Evolutionary conservation across 306 rosid genomes (phyloP), one percentile per base, ranked within the genome.

Genomic region (Vicia faba): DNA sequence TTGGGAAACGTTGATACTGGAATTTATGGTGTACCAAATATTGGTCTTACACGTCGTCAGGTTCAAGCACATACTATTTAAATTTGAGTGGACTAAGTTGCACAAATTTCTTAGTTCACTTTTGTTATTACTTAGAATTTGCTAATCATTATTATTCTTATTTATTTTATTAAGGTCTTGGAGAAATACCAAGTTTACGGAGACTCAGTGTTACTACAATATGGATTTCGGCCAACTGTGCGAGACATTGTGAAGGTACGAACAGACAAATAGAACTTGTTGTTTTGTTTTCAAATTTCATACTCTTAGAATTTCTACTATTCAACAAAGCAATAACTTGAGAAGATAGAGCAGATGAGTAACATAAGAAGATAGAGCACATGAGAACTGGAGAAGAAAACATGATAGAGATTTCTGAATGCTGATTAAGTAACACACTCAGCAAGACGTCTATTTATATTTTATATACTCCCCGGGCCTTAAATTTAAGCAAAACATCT

Each of bases 231-330:
- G 59, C 99, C 99, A 64, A 75, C 73, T 31, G 75, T 93, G 36
- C 87, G 98, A 64, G 97, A 93, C 28, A 81, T 93, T 58, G 83
- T 81, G 73, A 93, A 84, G 98, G 96, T 93, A 67, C 20, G 88
- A 35, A 48, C 44, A 15, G 16, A 53, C 54, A 31, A 44, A 38
- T 7, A 72, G 61, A 61, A 45, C 25, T 39, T 64, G 55, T 56
- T 59, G 11, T 58, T 64, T 71, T 3, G 58, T 66, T 59, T 70
- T 18, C 64, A 53, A 46, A 35, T 49, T 49, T 54, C 36, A 25
- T 64, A 2, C 23, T 64, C 33, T 12, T 57, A 56, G 23, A 57
- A 31, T 45, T 48, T 65, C 26, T 65, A 10, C 25, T 15, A 58
- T 39, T 64, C 8, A 35, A 38, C 1, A 33, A 33, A 33, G 9